These are phyloP conservation scores for Rubia balearica DNA, from an alignment of 305 asterid species.

Conservation along the genomic window DNA sequence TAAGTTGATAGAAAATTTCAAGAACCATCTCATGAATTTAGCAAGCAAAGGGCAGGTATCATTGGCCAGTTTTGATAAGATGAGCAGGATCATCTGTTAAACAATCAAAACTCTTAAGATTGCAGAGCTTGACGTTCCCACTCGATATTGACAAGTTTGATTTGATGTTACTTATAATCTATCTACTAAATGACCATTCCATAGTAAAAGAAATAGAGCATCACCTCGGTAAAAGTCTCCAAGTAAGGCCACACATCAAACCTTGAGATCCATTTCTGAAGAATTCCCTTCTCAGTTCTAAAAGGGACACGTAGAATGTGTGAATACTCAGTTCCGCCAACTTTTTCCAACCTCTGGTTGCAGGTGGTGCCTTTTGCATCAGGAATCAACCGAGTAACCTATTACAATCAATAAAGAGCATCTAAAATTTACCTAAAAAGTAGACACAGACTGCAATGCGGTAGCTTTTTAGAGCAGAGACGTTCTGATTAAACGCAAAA, in stretches of 20 bases:
- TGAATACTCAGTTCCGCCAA: slow-evolving; percentile 77
- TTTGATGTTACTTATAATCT: background rate
- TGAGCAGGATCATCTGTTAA: background rate
- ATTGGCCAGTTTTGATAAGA: background rate
- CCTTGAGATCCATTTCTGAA: slow-evolving; percentile 93
- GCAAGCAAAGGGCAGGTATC: background rate
- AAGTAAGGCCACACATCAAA: slow-evolving; percentile 98
- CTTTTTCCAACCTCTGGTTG: slow-evolving; percentile 85
- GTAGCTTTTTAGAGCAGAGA: background rate
- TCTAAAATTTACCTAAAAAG: background rate
- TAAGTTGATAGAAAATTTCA: background rate
- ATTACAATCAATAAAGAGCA: slow-evolving; percentile 17
- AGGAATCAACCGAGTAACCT: slow-evolving; percentile 95
- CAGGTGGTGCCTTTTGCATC: slow-evolving; percentile 94
- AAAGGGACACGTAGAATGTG: slow-evolving; percentile 92
- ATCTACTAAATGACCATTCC: background rate
- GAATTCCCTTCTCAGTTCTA: slow-evolving; percentile 71
- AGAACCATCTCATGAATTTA: background rate
- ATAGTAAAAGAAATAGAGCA: background rate
- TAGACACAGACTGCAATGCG: slow-evolving; percentile 1
- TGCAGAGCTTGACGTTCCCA: background rate
- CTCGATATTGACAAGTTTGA: background rate
- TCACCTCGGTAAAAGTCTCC: slow-evolving; percentile 82
- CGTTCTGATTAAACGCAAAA: background rate
- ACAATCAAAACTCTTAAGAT: background rate